phyloP scores from a whole-genome alignment of 148 eudicot genomes.

The Nyssa sinensis region DNA sequence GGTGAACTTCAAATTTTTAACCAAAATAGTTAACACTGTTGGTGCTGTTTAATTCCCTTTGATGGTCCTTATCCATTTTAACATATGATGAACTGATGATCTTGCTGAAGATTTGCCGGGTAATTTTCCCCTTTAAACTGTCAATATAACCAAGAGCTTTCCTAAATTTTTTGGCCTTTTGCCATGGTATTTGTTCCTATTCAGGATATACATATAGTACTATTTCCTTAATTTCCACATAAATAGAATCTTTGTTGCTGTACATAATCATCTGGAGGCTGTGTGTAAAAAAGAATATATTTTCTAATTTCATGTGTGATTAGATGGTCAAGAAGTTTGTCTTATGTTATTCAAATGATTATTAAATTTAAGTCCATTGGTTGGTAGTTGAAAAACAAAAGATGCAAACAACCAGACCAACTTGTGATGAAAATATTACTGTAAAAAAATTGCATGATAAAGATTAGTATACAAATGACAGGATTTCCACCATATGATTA shows the following conservation, averaged over 20 bases:
- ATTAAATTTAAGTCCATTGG: not conserved
- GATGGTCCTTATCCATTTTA: not conserved
- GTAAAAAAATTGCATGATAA: not conserved
- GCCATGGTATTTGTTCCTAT: not conserved
- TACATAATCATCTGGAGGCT: not conserved
- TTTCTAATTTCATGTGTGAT: not conserved
- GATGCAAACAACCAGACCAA: not conserved
- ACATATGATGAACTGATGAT: not conserved
- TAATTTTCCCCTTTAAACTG: not conserved
- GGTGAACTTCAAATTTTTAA: not conserved
- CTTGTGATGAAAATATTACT: not conserved
- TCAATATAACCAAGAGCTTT: not conserved
- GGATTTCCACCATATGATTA: not conserved
- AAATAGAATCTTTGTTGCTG: not conserved
- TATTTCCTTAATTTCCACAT: not conserved
- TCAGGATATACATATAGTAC: not conserved
- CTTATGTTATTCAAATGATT: not conserved
- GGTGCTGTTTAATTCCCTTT: constrained; percentile 1
- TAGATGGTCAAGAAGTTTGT: not conserved
- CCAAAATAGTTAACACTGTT: not conserved
- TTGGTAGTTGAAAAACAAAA: not conserved
- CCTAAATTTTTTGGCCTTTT: not conserved
- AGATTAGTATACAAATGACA: not conserved
- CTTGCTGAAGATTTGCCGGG: not conserved
- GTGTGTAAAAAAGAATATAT: not conserved